Conservation (phyloP, 2,329 filamentous ascomycete genomes). For the Fusarium sambucinum region DNA sequence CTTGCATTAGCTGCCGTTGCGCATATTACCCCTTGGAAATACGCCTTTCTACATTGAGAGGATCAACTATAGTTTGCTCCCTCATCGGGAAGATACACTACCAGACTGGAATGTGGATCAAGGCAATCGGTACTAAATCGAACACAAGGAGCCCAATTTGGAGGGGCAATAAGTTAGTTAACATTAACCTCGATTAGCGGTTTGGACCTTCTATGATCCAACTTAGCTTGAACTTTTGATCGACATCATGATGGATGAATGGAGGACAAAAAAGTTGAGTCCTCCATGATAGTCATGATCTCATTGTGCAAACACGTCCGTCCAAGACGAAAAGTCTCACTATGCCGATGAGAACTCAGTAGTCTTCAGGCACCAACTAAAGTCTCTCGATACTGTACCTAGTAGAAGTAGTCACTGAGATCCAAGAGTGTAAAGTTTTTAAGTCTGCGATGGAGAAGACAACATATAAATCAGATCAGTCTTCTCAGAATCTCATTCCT, state of each 20-base stretch:
- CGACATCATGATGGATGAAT: background rate
- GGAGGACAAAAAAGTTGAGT: background rate
- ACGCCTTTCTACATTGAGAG: slow-evolving; percentile 2
- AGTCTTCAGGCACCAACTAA: slow-evolving; percentile 11
- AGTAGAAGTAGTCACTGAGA: background rate
- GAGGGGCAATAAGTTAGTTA: background rate
- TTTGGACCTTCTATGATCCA: background rate
- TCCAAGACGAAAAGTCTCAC: background rate
- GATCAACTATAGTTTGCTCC: background rate
- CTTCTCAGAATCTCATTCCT: background rate
- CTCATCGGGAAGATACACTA: background rate
- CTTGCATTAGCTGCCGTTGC: slow-evolving; percentile 10
- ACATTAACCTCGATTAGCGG: background rate
- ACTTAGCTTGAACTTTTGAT: slow-evolving; percentile 2
- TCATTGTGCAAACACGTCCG: slow-evolving; percentile 10
- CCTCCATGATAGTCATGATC: slow-evolving; percentile 7
- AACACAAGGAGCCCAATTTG: background rate
- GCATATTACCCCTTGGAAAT: background rate
- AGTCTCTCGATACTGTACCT: background rate
- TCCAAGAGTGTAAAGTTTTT: background rate
- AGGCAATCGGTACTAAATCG: background rate
- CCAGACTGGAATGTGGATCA: slow-evolving; percentile 29
- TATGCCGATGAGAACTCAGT: background rate
- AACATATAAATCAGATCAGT: slow-evolving; percentile 25
- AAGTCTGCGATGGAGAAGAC: background rate